Evolutionary conservation across 2,329 filamentous ascomycete genomes (phyloP), one percentile per base, ranked within the genome.

Genomic region (Penicillium verrucosum): DNA sequence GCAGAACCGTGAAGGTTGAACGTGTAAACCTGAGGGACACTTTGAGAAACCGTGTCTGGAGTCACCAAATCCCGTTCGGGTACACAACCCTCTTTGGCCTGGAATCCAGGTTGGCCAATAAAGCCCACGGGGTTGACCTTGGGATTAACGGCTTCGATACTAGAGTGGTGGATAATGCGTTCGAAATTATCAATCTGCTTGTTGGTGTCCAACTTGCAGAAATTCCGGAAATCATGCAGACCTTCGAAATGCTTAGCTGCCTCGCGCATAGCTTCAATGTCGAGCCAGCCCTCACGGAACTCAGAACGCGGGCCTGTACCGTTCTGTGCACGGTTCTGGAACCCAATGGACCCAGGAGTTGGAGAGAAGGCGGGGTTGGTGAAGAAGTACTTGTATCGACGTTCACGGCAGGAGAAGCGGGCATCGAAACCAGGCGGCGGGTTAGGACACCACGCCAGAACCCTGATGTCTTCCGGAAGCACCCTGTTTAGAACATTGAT

Each of bases 361-460:
- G 91, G 91, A 2, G 85, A 78, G 69, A 91, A 96, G 1, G 89
- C 90, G 0, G 94, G 94, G 71, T 97, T 91, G 0, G 94, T 97
- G 78, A 99, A 99, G 80, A 96, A 97, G 76, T 99, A 99, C 56
- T 90, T 87, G 78, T 99, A 99, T 63, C 89, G 88, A 23, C 94
- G 84, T 75, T 97, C 92, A 60, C 88, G 85, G 75, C 94, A 99
- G 52, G 89, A 92, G 81, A 97, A 97, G 40, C 94, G 87, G 5
- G 94, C 94, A 34, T 90, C 92, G 74, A 99, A 99, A 59, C 84
- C 84, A 9, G 82, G 76, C 0, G 92, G 90, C 16, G 89, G 90
- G 30, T 85, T 80, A 0, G 93, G 91, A 70, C 92, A 96, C 94
- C 94, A 99, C 3, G 94, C 94, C 36, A 97, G 82, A 57, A 96